These are phyloP conservation scores for Geotrichum fermentans DNA, from an alignment of 1,139 yeast species.

Conservation along the genomic window DNA sequence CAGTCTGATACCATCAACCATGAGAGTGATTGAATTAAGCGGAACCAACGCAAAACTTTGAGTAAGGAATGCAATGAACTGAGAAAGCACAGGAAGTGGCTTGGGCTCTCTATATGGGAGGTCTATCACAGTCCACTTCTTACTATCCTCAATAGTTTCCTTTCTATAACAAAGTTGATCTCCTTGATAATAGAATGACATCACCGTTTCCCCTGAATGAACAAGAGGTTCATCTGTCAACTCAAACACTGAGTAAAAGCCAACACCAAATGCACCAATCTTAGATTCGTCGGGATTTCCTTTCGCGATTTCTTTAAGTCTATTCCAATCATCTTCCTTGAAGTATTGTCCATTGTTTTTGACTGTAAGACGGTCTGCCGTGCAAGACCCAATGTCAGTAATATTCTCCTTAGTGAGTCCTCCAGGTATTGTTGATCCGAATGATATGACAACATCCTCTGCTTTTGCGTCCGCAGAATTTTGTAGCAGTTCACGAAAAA, in stretches of 20 bases:
- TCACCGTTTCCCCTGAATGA: constrained; percentile 39
- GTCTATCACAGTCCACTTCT: constrained; percentile 40
- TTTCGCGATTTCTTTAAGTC: constrained; percentile 42
- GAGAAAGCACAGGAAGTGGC: constrained; percentile 35
- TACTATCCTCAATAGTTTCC: constrained; percentile 26
- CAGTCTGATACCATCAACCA: constrained; percentile 32
- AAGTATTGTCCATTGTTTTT: constrained; percentile 39
- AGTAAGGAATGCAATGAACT: constrained; percentile 39
- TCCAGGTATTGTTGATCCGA: constrained; percentile 24
- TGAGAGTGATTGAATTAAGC: constrained; percentile 32
- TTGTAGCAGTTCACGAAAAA: constrained; percentile 40
- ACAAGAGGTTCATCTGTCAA: constrained; percentile 69
- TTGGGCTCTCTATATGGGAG: constrained; percentile 36
- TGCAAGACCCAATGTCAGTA: constrained; percentile 30
- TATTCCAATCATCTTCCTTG: constrained; percentile 40
- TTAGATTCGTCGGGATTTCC: constrained; percentile 81
- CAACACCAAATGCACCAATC: constrained; percentile 99
- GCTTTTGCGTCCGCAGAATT: constrained; percentile 44
- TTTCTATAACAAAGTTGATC: constrained; percentile 40
- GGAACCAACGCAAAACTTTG: constrained; percentile 40
- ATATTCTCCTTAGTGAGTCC: constrained; percentile 21
- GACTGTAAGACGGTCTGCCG: constrained; percentile 34
- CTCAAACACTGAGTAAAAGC: constrained; percentile 96
- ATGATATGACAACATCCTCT: constrained; percentile 34
- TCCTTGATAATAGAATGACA: constrained; percentile 40